Evolutionary conservation across 2,329 filamentous ascomycete genomes (phyloP), one percentile per base, ranked within the genome.

Genomic region (Aspergillus vadensis): DNA sequence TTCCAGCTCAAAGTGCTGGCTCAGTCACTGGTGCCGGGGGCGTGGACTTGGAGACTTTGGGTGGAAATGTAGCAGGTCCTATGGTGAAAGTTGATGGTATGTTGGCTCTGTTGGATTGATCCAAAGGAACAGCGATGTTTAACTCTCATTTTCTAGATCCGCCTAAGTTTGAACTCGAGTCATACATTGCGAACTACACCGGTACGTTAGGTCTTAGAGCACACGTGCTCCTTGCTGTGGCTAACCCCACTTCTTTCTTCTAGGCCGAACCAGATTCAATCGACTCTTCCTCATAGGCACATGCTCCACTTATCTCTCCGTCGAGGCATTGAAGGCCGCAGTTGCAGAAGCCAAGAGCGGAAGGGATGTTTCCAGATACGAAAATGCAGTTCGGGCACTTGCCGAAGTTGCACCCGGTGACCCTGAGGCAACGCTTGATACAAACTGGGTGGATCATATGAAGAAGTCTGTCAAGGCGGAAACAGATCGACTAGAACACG

Each of bases 151-250:
- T 52, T 12, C 12, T 36, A 94, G 91, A 92, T 51, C 78, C 85
- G 6, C 93, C 94, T 9, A 97, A 94, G 73, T 89, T 98, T 68
- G 95, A 98, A 70, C 85, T 99, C 44, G 92, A 97, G 63, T 86
- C 90, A 39, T 98, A 97, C 76, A 90, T 97, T 53, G 84, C 89
- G 66, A 96, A 97, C 73, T 99, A 98, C 77, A 84, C 82, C 73
- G 92, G 93, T 93, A 78, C 49, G 80, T 66, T 5, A 55, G 52
- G 52, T 5, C 0, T 12, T 5, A 9, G 38, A 32, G 17, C n/a
- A 8, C 25, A 14, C 12, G 47, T 6, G 2, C 4, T 32, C 43
- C 3, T 15, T 41, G 8, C 7, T 27, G 14, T 65, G 27, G 60
- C 55, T 59, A 25, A 61, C 23, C 9, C 1, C 1, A 25, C 51